Percentiles rank a stretch among this genome's conserved stretches.
These are phyloP conservation scores for Cladosporium oxysporum DNA, from an alignment of 2,329 filamentous ascomycete genomes.

Conservation along the genomic window DNA sequence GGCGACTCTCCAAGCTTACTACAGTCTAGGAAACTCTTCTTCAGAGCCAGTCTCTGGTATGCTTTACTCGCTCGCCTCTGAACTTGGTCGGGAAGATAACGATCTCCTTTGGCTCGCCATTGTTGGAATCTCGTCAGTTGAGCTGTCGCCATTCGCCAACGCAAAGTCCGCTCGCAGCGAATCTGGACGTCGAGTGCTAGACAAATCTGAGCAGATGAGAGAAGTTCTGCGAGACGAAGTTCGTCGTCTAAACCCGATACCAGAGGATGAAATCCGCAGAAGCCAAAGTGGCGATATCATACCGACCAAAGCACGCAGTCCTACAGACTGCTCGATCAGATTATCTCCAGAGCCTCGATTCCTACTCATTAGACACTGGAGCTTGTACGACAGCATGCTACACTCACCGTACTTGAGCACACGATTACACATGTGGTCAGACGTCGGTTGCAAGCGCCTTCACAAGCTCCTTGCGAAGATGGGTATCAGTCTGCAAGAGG, in stretches of 20 bases:
- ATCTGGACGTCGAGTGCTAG: constrained; percentile 52
- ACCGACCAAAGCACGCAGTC: constrained; percentile 81
- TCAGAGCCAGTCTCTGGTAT: constrained; percentile 94
- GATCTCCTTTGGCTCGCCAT: constrained; percentile 94
- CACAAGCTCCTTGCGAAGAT: constrained; percentile 97
- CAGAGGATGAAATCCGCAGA: constrained; percentile 54
- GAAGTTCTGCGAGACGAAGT: constrained; percentile 91
- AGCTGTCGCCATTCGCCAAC: constrained; percentile 58
- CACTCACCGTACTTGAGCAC: constrained; percentile 95
- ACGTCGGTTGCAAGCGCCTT: constrained; percentile 80
- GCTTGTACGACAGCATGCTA: constrained; percentile 96
- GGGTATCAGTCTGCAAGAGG: constrained; percentile 91
- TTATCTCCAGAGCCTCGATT: constrained; percentile 93
- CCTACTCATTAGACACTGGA: constrained; percentile 92
- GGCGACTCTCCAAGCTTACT: constrained; percentile 74
- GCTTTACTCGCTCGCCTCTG: constrained; percentile 90
- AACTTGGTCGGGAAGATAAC: constrained; percentile 94
- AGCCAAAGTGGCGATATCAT: constrained; percentile 75
- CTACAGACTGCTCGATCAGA: constrained; percentile 88
- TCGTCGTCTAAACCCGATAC: constrained; percentile 82
- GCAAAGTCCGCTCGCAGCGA: constrained; percentile 62
- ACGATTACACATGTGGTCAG: constrained; percentile 90
- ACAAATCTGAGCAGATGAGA: constrained; percentile 79
- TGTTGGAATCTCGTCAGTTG: constrained; percentile 90
- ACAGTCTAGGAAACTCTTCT: constrained; percentile 83